Evolutionary conservation across 306 rosid genomes (phyloP), one percentile per base, ranked within the genome.

Genomic region (Trifolium subterraneum): DNA sequence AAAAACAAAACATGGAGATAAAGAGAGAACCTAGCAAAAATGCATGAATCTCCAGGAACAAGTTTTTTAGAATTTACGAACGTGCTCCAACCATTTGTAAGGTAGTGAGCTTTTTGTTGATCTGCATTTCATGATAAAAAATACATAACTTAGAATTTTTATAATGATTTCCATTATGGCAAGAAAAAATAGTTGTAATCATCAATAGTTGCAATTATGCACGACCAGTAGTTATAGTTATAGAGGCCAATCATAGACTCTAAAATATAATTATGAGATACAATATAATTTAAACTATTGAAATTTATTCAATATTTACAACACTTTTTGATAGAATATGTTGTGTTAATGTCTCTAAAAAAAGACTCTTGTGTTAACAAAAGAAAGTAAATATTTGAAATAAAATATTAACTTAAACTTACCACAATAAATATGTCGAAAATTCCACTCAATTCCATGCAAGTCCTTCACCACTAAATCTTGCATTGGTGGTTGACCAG

Each of bases 1-100:
- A 1, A 8, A 8, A 36, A 36, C 39, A 29, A 29, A 29, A 58
- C 4, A 59, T 2, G 18, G 10, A 59, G 6, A 50, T 12, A 15
- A 33, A 61, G 7, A 7, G 78, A 54, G 29, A 71, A 92, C 96
- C 90, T 83, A 19, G 80, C 68, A 69, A 91, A 91, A 79, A 88
- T 82, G 78, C 89, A 88, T 59, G 83, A 22, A 75, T 92, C 97
- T 50, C 97, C 92, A 20, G 92, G 74, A 75, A 50, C 76, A 70
- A 89, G 93, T 51, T 81, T 89, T 78, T 89, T 92, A 23, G 92
- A 64, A 50, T 78, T 79, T 6, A 88, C 84, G 60, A 92, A 92
- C 42, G 80, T 80, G 81, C 88, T 92, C 97, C 93, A 92, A 31
- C 93, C 93, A 68, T 85, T 82, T 8, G 96, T 92, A 71, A 92